Evolutionary conservation across 768 basidiomycete genomes (phyloP).

Genomic region (Tulasnella sp.): DNA sequence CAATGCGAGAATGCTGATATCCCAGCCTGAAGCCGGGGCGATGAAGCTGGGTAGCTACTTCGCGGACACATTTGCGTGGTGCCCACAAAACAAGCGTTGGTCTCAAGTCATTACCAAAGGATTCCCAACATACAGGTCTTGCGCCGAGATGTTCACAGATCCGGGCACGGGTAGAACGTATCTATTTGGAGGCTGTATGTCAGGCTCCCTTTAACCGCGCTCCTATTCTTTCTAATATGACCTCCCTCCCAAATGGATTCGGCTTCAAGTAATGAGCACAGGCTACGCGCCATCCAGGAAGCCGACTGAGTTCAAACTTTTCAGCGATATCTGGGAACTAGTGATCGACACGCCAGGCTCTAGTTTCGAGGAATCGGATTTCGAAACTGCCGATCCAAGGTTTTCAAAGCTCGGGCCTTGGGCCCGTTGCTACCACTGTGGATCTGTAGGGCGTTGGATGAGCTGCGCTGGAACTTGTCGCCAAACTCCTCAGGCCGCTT

Average conservation of each 20-base stretch:
- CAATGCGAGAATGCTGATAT: neutral
- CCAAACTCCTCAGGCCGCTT: neutral
- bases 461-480: slow-evolving; percentile 35
- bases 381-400: slow-evolving; percentile 38
- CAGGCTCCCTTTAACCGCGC: neutral
- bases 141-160: slow-evolving; percentile 38
- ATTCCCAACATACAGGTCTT: slow-evolving; percentile 44
- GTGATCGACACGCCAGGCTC: slow-evolving; percentile 38
- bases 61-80: slow-evolving; percentile 43
- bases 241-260: too few relatives aligned
- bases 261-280: slow-evolving; percentile 32
- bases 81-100: slow-evolving; percentile 34
- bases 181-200: slow-evolving; percentile 40
- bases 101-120: slow-evolving; percentile 42
- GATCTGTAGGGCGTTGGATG: slow-evolving; percentile 39
- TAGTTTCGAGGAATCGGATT: slow-evolving; percentile 39
- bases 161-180: slow-evolving; percentile 39
- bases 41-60: slow-evolving; percentile 36
- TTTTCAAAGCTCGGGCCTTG: slow-evolving; percentile 42
- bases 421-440: slow-evolving; percentile 43
- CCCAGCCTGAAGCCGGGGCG: neutral
- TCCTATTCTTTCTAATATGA: too few relatives aligned
- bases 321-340: slow-evolving; percentile 43
- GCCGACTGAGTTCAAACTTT: slow-evolving; percentile 34
- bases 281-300: slow-evolving; percentile 38